A percentile compares a stretch with the other conserved stretches of the same genome.
phyloP scores from a whole-genome alignment of 257 asterid genomes.

The Petunia secreta region DNA sequence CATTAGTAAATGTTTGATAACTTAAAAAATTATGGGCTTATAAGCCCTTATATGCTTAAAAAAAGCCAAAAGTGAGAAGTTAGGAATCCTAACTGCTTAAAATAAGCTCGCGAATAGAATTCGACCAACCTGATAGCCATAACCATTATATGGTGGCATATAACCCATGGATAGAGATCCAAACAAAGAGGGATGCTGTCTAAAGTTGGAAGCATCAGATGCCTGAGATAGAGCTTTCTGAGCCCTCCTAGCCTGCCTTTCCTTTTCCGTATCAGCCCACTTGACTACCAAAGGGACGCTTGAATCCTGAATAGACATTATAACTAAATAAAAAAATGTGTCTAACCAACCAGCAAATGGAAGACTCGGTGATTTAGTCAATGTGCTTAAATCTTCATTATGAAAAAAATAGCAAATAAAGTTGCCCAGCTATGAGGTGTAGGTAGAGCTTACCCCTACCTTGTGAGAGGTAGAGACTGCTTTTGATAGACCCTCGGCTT shows the following conservation, averaged over 20 bases:
- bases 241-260: constrained; percentile 86
- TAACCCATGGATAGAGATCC: constrained; percentile 90
- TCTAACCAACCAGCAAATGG: background rate
- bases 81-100: too few relatives aligned
- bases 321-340: background rate
- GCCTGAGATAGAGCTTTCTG: constrained; percentile 77
- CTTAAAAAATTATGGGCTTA: too few relatives aligned
- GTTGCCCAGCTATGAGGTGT: background rate
- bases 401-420: constrained; percentile 10
- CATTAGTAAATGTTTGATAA: too few relatives aligned
- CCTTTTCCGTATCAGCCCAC: constrained; percentile 99
- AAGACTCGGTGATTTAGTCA: background rate
- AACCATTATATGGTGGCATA: constrained; percentile 81
- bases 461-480: too few relatives aligned
- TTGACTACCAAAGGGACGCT: constrained; percentile 94
- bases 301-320: constrained; percentile 57
- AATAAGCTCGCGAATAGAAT: constrained; percentile 8
- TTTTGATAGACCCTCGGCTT: too few relatives aligned
- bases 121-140: constrained; percentile 85
- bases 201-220: constrained; percentile 57
- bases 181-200: constrained; percentile 70
- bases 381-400: constrained; percentile 15
- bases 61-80: too few relatives aligned
- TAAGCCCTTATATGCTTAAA: too few relatives aligned
- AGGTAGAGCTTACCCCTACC: too few relatives aligned